These are phyloP conservation scores for Euphorbia pulcherrima DNA, from an alignment of 345 rosid genomes.

Conservation along the genomic window DNA sequence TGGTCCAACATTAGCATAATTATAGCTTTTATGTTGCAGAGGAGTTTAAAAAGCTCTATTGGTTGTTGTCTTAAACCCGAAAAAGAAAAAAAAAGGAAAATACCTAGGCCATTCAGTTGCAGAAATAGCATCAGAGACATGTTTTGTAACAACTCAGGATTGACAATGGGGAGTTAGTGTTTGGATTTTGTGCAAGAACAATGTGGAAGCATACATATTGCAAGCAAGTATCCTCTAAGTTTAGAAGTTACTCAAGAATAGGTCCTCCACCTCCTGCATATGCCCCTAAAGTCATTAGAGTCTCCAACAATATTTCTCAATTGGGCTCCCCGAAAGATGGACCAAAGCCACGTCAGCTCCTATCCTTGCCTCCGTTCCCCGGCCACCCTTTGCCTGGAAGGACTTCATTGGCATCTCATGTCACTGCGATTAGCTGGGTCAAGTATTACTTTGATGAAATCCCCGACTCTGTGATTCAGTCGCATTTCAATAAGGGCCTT, in stretches of 20 bases:
- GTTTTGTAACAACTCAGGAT: no score
- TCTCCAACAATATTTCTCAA: conserved; percentile 53
- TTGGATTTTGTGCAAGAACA: background rate
- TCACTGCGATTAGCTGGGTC: conserved; percentile 86
- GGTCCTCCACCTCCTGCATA: conserved; percentile 43
- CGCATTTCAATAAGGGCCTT: conserved; percentile 84
- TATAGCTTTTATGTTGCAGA: no score
- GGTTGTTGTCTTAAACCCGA: no score
- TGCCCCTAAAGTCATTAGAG: conserved; percentile 42
- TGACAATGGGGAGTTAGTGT: no score
- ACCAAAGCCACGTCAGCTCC: conserved; percentile 80
- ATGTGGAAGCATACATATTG: conserved; percentile 2
- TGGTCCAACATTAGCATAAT: no score
- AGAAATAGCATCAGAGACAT: no score
- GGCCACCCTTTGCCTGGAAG: conserved; percentile 54
- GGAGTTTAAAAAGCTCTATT: no score
- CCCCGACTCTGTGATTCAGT: conserved; percentile 48
- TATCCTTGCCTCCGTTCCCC: conserved; percentile 80
- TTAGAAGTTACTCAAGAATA: conserved; percentile 48
- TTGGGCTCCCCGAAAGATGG: conserved; percentile 53
- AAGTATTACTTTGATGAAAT: conserved; percentile 72
- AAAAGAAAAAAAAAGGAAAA: no score
- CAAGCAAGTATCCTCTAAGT: background rate
- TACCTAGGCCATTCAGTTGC: no score
- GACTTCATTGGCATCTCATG: conserved; percentile 25